phyloP scores from a whole-genome alignment of 305 asterid species.

The Fraxinus dipetala region DNA sequence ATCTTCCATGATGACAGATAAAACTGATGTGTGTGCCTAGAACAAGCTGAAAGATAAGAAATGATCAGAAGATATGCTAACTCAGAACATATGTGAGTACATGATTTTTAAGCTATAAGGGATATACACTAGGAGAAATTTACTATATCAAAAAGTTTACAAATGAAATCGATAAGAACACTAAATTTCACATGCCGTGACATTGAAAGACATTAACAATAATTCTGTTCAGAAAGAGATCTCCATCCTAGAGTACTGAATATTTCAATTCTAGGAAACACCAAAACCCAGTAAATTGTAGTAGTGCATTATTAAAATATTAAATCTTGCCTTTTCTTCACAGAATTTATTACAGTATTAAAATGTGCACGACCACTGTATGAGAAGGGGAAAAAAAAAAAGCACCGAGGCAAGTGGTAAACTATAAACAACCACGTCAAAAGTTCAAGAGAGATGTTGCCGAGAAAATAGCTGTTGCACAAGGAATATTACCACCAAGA shows the following conservation, averaged over 20 bases:
- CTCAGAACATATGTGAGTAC: background rate
- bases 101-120: background rate
- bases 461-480: background rate
- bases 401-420: background rate
- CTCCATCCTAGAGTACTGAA: background rate
- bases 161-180: background rate
- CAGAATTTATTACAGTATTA: background rate
- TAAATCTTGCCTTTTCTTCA: background rate
- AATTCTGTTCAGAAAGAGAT: background rate
- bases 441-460: background rate
- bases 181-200: background rate
- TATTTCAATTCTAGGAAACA: background rate
- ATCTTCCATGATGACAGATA: slow-evolving; percentile 41
- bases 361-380: background rate
- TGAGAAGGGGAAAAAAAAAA: background rate
- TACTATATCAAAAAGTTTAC: background rate
- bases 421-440: background rate
- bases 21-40: slow-evolving; percentile 13
- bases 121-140: background rate
- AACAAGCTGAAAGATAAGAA: slow-evolving; percentile 2
- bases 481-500: background rate
- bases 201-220: background rate
- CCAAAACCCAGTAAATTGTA: background rate
- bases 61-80: background rate
- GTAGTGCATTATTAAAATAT: background rate